Percentiles rank a stretch among this genome's conserved stretches.
These are phyloP conservation scores for Closterium sp. DNA, from an alignment of 139 green algal genomes.

Conservation along the genomic window DNA sequence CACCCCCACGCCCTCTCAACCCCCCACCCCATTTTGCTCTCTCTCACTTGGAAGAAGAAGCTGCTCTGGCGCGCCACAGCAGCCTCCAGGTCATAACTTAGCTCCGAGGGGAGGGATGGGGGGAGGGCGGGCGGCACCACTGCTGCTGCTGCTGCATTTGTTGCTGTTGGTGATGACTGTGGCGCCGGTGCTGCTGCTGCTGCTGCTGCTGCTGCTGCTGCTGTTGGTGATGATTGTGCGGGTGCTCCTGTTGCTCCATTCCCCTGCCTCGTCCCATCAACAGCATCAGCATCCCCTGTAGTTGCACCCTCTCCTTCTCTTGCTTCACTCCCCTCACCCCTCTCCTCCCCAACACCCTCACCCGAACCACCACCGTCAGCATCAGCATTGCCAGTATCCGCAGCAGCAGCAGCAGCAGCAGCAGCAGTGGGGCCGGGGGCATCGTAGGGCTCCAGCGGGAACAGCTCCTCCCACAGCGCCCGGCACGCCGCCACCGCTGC, in stretches of 20 bases:
- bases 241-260: neutral
- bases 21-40: too few relatives aligned
- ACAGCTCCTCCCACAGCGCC: neutral
- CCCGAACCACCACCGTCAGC: neutral
- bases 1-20: too few relatives aligned
- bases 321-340: neutral
- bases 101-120: neutral
- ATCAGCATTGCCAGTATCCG: neutral
- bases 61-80: neutral
- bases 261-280: neutral
- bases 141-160: neutral
- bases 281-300: neutral
- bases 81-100: neutral
- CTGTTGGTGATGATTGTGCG: too few relatives aligned
- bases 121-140: neutral
- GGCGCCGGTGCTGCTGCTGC: too few relatives aligned
- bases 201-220: too few relatives aligned
- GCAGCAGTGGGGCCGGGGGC: neutral
- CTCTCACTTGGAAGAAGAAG: neutral
- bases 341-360: neutral
- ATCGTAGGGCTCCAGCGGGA: neutral
- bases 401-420: neutral
- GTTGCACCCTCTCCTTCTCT: neutral
- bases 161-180: too few relatives aligned
- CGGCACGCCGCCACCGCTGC: neutral